These are phyloP conservation scores for Leishmania braziliensis DNA, from an alignment of 208 protist genomes.

Conservation along the genomic window DNA sequence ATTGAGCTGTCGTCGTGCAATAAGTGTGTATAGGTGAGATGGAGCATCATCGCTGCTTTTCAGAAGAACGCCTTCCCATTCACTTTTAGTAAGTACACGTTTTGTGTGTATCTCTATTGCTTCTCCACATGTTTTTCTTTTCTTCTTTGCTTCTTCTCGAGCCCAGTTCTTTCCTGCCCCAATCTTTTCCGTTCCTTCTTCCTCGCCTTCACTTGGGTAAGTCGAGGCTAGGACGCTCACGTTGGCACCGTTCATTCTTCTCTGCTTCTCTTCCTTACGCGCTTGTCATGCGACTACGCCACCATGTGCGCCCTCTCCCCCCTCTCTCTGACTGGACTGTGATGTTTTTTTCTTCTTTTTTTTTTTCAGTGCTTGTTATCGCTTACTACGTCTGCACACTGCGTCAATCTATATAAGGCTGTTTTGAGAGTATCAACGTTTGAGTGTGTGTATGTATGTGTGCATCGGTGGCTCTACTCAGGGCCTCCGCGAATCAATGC, in stretches of 20 bases:
- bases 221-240: neutral
- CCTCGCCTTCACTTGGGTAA: neutral
- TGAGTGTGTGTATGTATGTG: neutral
- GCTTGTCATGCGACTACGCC: too few relatives aligned
- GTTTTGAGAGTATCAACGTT: neutral
- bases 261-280: neutral
- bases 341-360: neutral
- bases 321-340: neutral
- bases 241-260: neutral
- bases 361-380: neutral
- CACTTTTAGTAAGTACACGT: neutral
- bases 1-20: neutral
- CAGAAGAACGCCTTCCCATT: neutral
- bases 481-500: conserved; percentile 10
- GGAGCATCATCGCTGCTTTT: neutral
- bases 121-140: too few relatives aligned
- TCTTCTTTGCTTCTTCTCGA: too few relatives aligned
- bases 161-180: too few relatives aligned
- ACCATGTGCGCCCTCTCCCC: neutral
- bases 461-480: neutral
- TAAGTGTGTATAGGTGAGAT: neutral
- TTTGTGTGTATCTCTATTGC: neutral
- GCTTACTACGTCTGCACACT: neutral
- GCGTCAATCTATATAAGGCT: neutral
- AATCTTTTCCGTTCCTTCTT: neutral